Evolutionary conservation across 176 grass and related monocot genomes (phyloP).

Genomic region (Zoysia pacifica): DNA sequence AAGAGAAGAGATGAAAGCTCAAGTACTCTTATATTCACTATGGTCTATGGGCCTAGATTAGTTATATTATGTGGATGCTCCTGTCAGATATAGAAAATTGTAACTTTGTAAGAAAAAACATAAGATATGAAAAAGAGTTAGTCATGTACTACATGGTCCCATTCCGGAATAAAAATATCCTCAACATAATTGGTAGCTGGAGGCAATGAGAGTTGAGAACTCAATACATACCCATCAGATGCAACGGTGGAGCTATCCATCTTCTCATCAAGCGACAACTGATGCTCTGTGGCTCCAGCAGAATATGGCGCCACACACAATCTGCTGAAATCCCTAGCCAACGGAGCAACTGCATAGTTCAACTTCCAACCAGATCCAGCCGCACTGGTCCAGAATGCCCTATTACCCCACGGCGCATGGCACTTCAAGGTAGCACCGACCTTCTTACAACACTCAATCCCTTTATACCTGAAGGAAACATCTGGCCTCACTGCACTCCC

Average conservation of each 20-base stretch:
- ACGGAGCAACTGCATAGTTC: slow-evolving; percentile 48
- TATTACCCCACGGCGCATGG: slow-evolving; percentile 48
- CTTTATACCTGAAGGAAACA: slow-evolving; percentile 55
- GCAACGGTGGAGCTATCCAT: slow-evolving; percentile 47
- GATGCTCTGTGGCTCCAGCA: slow-evolving; percentile 61
- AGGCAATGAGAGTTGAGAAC: neutral
- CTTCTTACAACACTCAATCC: slow-evolving; percentile 57
- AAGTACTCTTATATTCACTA: neutral
- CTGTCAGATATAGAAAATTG: neutral
- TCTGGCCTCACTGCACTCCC: slow-evolving; percentile 35
- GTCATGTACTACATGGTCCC: neutral
- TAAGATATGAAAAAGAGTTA: neutral
- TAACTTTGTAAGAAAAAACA: neutral
- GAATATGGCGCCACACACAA: slow-evolving; percentile 58
- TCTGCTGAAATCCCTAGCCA: slow-evolving; percentile 43
- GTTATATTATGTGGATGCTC: neutral
- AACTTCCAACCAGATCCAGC: slow-evolving; percentile 37
- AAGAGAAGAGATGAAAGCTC: neutral
- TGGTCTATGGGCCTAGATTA: neutral
- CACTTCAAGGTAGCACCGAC: slow-evolving; percentile 50
- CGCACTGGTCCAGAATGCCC: slow-evolving; percentile 52
- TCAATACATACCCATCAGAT: slow-evolving; percentile 63
- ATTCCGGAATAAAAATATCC: neutral
- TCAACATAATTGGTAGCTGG: neutral
- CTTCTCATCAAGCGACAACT: slow-evolving; percentile 75